Percentiles rank a stretch among this genome's conserved stretches.
phyloP scores from a whole-genome alignment of 768 basidiomycete species.

The Tylopilus rubrobrunneus region DNA sequence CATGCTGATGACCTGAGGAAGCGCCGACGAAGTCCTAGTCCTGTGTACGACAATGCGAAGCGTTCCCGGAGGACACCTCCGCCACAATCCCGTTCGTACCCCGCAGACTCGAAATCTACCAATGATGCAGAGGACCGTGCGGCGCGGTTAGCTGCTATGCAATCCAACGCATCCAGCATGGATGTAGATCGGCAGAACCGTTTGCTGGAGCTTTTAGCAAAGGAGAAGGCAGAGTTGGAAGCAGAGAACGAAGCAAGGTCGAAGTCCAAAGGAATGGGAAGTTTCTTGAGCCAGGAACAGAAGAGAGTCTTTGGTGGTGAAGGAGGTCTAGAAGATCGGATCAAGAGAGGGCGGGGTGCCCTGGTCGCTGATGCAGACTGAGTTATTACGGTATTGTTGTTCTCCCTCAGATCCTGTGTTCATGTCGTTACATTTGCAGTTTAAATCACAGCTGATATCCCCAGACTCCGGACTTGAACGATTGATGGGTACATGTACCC shows the following conservation, averaged over 20 bases:
- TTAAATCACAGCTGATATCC: neutral
- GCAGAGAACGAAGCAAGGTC: slow-evolving; percentile 63
- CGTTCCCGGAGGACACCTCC: slow-evolving; percentile 47
- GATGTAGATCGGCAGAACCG: slow-evolving; percentile 68
- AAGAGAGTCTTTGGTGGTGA: slow-evolving; percentile 79
- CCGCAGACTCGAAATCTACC: slow-evolving; percentile 15
- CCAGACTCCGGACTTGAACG: neutral
- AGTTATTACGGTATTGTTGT: slow-evolving; percentile 8
- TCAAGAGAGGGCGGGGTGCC: slow-evolving; percentile 66
- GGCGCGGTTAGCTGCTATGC: slow-evolving; percentile 90
- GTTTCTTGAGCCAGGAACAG: slow-evolving; percentile 78
- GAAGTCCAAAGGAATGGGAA: slow-evolving; percentile 75
- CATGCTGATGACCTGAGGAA: slow-evolving; percentile 36
- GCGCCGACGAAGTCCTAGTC: slow-evolving; percentile 37
- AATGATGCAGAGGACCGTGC: slow-evolving; percentile 54
- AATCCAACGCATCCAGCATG: slow-evolving; percentile 63
- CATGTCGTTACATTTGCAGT: slow-evolving; percentile 4
- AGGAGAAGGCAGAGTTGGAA: slow-evolving; percentile 76
- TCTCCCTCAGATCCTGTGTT: neutral
- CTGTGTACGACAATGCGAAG: slow-evolving; percentile 34
- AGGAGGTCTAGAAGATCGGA: slow-evolving; percentile 76
- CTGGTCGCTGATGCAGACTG: slow-evolving; percentile 55
- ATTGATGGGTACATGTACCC: neutral
- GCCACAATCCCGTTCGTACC: slow-evolving; percentile 18
- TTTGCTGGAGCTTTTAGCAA: slow-evolving; percentile 61